Conservation (phyloP, 495 filamentous ascomycete species). For the Saxispiralis lemnorum region DNA sequence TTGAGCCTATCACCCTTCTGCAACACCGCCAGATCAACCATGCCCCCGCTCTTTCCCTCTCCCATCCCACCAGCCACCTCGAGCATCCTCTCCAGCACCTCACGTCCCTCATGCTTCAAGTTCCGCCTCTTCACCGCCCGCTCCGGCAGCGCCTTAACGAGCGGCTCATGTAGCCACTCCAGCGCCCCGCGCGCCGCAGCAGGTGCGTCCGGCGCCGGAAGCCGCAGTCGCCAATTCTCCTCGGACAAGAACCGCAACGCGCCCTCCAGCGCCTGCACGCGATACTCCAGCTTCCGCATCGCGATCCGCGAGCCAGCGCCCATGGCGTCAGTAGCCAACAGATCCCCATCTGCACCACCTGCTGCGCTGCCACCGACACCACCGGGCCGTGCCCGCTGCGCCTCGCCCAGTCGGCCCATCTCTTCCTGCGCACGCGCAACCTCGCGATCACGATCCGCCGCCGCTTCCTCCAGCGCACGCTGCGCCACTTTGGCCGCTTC, state of each 20-base stretch:
- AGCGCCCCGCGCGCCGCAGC: slow-evolving; percentile 31
- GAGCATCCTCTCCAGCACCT: slow-evolving; percentile 53
- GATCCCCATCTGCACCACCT: slow-evolving; percentile 30
- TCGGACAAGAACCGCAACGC: slow-evolving; percentile 64
- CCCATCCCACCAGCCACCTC: slow-evolving; percentile 31
- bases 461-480: slow-evolving; percentile 22
- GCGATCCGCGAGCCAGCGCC: slow-evolving; percentile 60
- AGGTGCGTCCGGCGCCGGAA: slow-evolving; percentile 38
- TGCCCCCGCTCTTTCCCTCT: too few relatives aligned
- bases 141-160: slow-evolving; percentile 16
- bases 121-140: slow-evolving; percentile 23
- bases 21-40: slow-evolving; percentile 13
- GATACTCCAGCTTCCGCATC: slow-evolving; percentile 51
- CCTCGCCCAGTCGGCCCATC: slow-evolving; percentile 55
- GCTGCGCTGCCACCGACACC: slow-evolving; percentile 30
- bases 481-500: slow-evolving; percentile 32
- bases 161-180: slow-evolving; percentile 45
- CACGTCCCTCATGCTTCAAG: slow-evolving; percentile 48
- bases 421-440: slow-evolving; percentile 52
- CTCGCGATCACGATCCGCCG: slow-evolving; percentile 34
- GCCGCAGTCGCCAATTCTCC: slow-evolving; percentile 50
- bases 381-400: slow-evolving; percentile 28
- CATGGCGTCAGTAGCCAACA: slow-evolving; percentile 26
- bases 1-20: slow-evolving; percentile 31
- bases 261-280: slow-evolving; percentile 44